Percentiles rank a stretch among this genome's conserved stretches.
phyloP scores from a whole-genome alignment of 768 basidiomycete species.

The Amanita pseudoporphyria region DNA sequence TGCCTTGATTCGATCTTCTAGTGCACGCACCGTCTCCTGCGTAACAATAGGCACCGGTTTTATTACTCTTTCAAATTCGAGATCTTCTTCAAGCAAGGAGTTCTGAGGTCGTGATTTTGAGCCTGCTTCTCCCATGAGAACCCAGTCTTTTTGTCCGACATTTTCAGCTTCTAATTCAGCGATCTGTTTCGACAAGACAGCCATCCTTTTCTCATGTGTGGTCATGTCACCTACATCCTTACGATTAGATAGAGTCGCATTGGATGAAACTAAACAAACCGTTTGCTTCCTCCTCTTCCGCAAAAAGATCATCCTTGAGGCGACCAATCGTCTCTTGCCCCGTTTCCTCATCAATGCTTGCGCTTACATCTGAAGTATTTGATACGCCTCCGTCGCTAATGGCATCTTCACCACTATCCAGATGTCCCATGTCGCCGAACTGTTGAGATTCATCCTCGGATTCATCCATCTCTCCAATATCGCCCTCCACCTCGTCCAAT shows the following conservation, averaged over 20 bases:
- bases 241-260: slow-evolving; percentile 8
- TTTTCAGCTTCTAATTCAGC: slow-evolving; percentile 77
- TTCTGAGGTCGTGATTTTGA: slow-evolving; percentile 81
- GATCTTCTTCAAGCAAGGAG: slow-evolving; percentile 84
- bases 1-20: slow-evolving; percentile 88
- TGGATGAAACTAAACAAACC: slow-evolving; percentile 4
- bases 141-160: slow-evolving; percentile 86
- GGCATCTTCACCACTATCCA: slow-evolving; percentile 29
- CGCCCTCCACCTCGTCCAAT: slow-evolving; percentile 18
- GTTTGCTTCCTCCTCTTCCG: slow-evolving; percentile 44
- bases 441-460: background rate
- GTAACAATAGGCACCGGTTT: slow-evolving; percentile 86
- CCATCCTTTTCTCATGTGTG: slow-evolving; percentile 71
- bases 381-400: slow-evolving; percentile 20
- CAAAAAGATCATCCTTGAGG: slow-evolving; percentile 72
- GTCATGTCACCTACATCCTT: slow-evolving; percentile 41
- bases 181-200: slow-evolving; percentile 70
- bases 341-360: slow-evolving; percentile 20
- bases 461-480: slow-evolving; percentile 9
- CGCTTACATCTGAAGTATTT: slow-evolving; percentile 17
- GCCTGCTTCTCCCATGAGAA: slow-evolving; percentile 82
- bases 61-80: slow-evolving; percentile 88
- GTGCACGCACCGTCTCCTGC: slow-evolving; percentile 67
- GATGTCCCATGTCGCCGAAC: slow-evolving; percentile 34
- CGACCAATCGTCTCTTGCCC: slow-evolving; percentile 48